phyloP scores from a whole-genome alignment of 2,329 filamentous ascomycete genomes.

The Colletotrichum filicis region DNA sequence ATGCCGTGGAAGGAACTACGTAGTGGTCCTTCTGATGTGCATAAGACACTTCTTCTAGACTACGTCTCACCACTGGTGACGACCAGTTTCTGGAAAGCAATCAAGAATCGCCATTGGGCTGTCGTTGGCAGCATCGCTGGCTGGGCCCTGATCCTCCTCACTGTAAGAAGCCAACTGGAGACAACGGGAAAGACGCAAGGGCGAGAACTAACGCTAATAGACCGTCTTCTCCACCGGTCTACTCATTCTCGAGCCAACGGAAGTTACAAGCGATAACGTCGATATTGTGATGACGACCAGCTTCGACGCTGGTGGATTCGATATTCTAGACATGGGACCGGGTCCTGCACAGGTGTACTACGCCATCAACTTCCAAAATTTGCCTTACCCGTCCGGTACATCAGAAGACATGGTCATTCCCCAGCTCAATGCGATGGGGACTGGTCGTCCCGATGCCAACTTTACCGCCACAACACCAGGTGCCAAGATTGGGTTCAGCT shows the following conservation, averaged over 20 bases:
- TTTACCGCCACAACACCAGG: conserved; percentile 34
- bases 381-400: conserved; percentile 30
- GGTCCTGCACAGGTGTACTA: conserved; percentile 32
- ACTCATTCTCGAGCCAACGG: conserved; percentile 41
- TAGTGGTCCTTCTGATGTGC: conserved; percentile 30
- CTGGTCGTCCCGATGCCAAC: conserved; percentile 5
- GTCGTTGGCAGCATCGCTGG: conserved; percentile 39
- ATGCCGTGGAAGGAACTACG: conserved; percentile 43
- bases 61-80: conserved; percentile 43
- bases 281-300: conserved; percentile 7
- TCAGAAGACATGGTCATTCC: conserved; percentile 23
- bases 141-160: conserved; percentile 42
- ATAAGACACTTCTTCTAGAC: conserved; percentile 42
- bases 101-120: conserved; percentile 40
- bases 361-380: conserved; percentile 30
- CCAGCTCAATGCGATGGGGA: conserved; percentile 6
- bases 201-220: conserved; percentile 8
- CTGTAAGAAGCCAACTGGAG: conserved; percentile 35
- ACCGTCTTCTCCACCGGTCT: conserved; percentile 44
- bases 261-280: conserved; percentile 31
- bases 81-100: conserved; percentile 38
- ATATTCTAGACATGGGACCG: conserved; percentile 36
- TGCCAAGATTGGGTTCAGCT: conserved; percentile 39
- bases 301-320: conserved; percentile 42
- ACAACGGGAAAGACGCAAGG: background rate